These are phyloP conservation scores for Aspergillus oerlinghausenensis DNA, from an alignment of 2,329 filamentous ascomycete species.

Conservation along the genomic window DNA sequence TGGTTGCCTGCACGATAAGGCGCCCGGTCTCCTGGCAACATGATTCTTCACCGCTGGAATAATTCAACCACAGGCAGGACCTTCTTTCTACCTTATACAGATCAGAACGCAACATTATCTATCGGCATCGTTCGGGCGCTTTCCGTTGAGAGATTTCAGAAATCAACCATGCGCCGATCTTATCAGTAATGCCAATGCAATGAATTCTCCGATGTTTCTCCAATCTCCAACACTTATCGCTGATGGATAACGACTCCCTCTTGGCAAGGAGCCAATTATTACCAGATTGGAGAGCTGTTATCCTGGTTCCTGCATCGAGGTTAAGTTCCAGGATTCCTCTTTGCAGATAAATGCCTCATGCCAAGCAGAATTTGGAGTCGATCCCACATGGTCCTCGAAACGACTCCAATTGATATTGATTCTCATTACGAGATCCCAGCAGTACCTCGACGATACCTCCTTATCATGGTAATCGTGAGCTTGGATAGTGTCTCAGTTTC, in stretches of 20 bases:
- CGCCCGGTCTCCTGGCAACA: too few relatives aligned
- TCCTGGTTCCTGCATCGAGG: neutral
- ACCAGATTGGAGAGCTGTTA: neutral
- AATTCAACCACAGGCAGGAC: neutral
- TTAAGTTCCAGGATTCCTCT: neutral
- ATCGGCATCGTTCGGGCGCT: neutral
- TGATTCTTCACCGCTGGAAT: neutral
- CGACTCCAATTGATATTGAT: neutral
- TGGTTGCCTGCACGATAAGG: neutral
- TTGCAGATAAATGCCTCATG: neutral
- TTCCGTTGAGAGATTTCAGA: neutral
- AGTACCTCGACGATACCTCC: neutral
- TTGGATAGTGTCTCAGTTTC: neutral
- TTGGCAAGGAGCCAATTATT: neutral
- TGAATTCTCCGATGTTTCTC: neutral
- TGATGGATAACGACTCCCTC: neutral
- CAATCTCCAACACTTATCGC: neutral
- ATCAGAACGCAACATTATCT: neutral
- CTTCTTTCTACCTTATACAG: neutral
- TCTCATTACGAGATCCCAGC: slow-evolving; percentile 4
- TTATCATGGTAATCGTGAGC: neutral
- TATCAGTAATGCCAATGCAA: neutral
- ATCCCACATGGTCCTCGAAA: neutral
- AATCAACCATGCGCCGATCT: neutral
- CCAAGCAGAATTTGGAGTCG: slow-evolving; percentile 2